Conservation (phyloP, 192 early-diverging fungal genomes). For the Coemansia sp. region DNA sequence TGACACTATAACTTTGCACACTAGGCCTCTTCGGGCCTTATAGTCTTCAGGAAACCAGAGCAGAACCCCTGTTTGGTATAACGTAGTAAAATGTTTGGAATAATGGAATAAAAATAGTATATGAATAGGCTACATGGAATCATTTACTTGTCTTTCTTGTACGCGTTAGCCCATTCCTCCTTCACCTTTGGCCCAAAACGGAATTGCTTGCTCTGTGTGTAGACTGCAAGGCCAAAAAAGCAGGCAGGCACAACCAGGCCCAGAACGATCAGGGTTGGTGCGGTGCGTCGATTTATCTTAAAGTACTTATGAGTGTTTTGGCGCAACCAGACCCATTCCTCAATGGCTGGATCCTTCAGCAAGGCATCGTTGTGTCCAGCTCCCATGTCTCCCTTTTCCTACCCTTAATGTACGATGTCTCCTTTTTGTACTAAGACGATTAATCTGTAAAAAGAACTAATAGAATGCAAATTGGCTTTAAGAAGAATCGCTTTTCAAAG, state of each 20-base stretch:
- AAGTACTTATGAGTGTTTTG: slow-evolving; percentile 55
- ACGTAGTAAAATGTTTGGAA: background rate
- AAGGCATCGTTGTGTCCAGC: slow-evolving; percentile 46
- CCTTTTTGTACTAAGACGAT: background rate
- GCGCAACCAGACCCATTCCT: slow-evolving; percentile 57
- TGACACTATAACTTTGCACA: no score
- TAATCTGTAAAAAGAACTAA: background rate
- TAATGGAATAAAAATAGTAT: background rate
- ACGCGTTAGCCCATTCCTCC: slow-evolving; percentile 49
- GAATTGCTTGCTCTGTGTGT: slow-evolving; percentile 34
- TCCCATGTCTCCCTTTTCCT: slow-evolving; percentile 26
- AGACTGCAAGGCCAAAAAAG: slow-evolving; percentile 22
- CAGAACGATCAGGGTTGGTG: slow-evolving; percentile 43
- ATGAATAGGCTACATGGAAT: background rate
- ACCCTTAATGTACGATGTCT: background rate
- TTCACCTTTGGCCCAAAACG: slow-evolving; percentile 37
- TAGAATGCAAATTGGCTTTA: no score
- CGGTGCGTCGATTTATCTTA: slow-evolving; percentile 49
- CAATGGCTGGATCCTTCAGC: slow-evolving; percentile 55
- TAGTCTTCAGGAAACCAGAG: no score
- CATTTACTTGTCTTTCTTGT: slow-evolving; percentile 25
- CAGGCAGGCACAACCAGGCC: slow-evolving; percentile 36
- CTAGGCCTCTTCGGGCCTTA: no score
- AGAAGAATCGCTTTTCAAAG: no score
- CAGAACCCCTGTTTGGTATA: no score